phyloP scores from a whole-genome alignment of 2,329 filamentous ascomycete genomes.

The Hypoxylon sp. region DNA sequence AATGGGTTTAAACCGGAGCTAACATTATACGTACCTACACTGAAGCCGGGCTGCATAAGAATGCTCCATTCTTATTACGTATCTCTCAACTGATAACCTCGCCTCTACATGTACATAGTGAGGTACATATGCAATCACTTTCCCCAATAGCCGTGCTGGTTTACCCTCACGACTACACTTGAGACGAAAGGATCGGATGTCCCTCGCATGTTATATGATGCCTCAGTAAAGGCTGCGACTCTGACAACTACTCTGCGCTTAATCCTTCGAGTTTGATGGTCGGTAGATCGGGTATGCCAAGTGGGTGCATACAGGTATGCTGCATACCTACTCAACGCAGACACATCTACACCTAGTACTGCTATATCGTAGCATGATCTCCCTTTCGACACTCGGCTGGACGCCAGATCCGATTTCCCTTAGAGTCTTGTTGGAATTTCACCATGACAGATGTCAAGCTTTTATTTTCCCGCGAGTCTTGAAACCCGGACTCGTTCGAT shows the following conservation, averaged over 20 bases:
- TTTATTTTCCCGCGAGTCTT: constrained; percentile 6
- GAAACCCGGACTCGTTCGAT: constrained; percentile 29
- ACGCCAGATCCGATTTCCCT: constrained; percentile 26
- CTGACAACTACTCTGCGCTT: not conserved
- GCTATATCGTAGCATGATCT: constrained; percentile 24
- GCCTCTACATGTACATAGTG: no score
- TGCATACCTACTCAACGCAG: no score
- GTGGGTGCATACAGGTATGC: constrained; percentile 20
- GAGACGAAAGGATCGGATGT: not conserved
- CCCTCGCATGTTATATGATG: constrained; percentile 15
- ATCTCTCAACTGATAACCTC: not conserved
- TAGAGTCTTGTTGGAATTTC: constrained; percentile 8
- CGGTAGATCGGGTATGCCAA: constrained; percentile 32
- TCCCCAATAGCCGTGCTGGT: no score
- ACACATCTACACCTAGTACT: no score
- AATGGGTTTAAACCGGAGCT: no score
- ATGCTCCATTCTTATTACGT: constrained; percentile 11
- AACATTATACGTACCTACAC: not conserved
- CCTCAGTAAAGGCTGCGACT: not conserved
- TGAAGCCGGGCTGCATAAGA: constrained; percentile 7
- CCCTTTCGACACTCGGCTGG: constrained; percentile 30
- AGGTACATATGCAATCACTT: no score
- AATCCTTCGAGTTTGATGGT: constrained; percentile 38
- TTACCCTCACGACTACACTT: not conserved
- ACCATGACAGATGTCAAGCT: constrained; percentile 15